Evolutionary conservation across 2,329 filamentous ascomycete species (phyloP), one percentile per base, ranked within the genome.

Genomic region (Ceratocystis colombiana): DNA sequence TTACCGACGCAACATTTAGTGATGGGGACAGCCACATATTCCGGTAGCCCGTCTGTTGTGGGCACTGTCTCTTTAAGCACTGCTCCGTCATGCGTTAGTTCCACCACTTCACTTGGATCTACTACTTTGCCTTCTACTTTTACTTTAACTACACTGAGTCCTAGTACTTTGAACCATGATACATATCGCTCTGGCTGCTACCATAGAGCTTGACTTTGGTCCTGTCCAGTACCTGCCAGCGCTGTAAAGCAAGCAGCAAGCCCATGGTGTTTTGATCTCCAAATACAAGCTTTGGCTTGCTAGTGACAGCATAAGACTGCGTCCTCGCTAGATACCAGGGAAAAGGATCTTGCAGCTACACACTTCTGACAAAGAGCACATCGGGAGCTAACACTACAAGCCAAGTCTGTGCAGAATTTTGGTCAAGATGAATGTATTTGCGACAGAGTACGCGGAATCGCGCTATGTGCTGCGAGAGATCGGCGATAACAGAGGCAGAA

Each of bases 381-480:
- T 69, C 72, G 7, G 70, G 69, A 8, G 71, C 71, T 5, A 69
- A 69, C 66, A 74, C 76, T 75, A 74, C 74, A 2, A 73, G 75
- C 64, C 72, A 71, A 50, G 64, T 67, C 20, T 77, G 75, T 66
- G 74, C 72, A 2, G 67, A 67, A 2, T 74, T 72, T 62, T 77
- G 75, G 62, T 69, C 68, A 10, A 72, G 70, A 30, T 74, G 71
- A 53, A 67, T 67, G 28, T 73, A 72, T 68, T 77, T 67, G 75
- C 74, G 7, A 76, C 75, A 17, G 74, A 77, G 70, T 76, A 76
- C 66, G 73, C 74, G n/a, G 69, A 71, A 8, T 73, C 75, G 69
- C 75, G 75, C 68, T 77, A 75, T 61, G 64, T 66, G 5, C 68
- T 77, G 25, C 71, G 59, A 67, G n/a, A 71, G 69, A 4, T 74